These are phyloP conservation scores for Aspergillus thermomutatus DNA, from an alignment of 2,329 filamentous ascomycete genomes.

Conservation along the genomic window DNA sequence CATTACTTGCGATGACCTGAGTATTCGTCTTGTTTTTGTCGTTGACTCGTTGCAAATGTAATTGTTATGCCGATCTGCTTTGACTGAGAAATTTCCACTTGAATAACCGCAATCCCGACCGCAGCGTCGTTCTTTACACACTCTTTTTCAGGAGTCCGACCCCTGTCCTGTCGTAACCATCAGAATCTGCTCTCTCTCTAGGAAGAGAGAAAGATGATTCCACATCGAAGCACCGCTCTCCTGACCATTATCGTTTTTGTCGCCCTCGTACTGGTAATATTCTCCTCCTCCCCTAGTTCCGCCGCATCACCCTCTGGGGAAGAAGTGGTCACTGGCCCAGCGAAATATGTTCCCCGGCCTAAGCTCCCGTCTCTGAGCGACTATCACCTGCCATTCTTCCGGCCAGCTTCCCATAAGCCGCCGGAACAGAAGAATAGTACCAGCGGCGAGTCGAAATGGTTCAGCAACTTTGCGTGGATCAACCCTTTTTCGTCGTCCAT, in stretches of 20 bases:
- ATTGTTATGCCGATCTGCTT: not conserved
- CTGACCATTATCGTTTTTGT: conserved; percentile 43
- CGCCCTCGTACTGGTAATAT: conserved; percentile 41
- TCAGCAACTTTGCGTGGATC: conserved; percentile 84
- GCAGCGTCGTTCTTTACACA: not conserved
- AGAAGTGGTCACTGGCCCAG: conserved; percentile 21
- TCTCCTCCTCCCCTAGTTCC: conserved; percentile 39
- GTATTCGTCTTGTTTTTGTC: not conserved
- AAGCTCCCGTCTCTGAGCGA: conserved; percentile 52
- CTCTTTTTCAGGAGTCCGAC: not conserved
- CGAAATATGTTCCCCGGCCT: conserved; percentile 33
- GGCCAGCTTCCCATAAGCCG: conserved; percentile 66
- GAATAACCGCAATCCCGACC: not conserved
- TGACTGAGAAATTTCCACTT: not conserved
- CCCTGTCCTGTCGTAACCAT: not conserved
- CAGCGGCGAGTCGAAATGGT: conserved; percentile 76
- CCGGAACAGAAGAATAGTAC: conserved; percentile 74
- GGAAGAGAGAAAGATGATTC: conserved; percentile 33
- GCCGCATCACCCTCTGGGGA: conserved; percentile 19
- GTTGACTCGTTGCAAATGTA: not conserved
- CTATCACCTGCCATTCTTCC: conserved; percentile 61
- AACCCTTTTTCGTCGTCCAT: conserved; percentile 82
- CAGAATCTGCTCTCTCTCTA: not conserved
- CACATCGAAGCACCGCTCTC: conserved; percentile 40
- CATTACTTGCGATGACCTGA: not conserved